Evolutionary conservation across 2,329 filamentous ascomycete genomes (phyloP).

Genomic region (Didymella arachidicola): DNA sequence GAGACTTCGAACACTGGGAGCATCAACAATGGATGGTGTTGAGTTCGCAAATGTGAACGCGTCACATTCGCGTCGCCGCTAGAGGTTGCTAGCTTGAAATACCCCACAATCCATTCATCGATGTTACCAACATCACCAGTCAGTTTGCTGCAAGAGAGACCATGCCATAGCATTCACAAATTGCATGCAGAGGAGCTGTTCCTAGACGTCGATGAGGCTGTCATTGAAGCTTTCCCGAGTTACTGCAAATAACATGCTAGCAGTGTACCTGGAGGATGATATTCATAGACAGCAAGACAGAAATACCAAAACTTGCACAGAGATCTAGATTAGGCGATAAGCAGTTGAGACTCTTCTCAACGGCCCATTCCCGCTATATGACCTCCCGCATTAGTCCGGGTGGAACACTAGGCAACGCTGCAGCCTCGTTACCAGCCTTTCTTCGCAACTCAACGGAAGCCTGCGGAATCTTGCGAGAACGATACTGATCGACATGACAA

Average conservation of each 20-base stretch:
- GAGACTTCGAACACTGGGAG: background rate
- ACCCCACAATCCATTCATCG: background rate
- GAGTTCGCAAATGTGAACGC: background rate
- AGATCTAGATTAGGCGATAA: background rate
- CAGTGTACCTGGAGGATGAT: background rate
- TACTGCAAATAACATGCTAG: background rate
- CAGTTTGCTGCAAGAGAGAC: background rate
- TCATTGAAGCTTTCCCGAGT: background rate
- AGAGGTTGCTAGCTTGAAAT: background rate
- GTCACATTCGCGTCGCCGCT: background rate
- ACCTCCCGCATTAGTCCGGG: background rate
- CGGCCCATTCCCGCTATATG: background rate
- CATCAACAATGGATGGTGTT: background rate
- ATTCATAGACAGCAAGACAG: background rate
- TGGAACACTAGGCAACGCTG: constrained; percentile 9
- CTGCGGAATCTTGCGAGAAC: background rate
- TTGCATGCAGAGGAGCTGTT: background rate
- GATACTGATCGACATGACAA: background rate
- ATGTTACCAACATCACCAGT: constrained; percentile 2
- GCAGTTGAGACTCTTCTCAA: background rate
- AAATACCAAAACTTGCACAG: background rate
- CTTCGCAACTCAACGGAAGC: background rate
- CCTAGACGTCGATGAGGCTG: background rate
- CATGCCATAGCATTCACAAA: background rate
- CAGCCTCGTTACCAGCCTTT: constrained; percentile 4